Percentiles rank a stretch among this genome's conserved stretches.
These are phyloP conservation scores for Symbiodinium natans DNA, from an alignment of 73 alveolate species.

Conservation along the genomic window DNA sequence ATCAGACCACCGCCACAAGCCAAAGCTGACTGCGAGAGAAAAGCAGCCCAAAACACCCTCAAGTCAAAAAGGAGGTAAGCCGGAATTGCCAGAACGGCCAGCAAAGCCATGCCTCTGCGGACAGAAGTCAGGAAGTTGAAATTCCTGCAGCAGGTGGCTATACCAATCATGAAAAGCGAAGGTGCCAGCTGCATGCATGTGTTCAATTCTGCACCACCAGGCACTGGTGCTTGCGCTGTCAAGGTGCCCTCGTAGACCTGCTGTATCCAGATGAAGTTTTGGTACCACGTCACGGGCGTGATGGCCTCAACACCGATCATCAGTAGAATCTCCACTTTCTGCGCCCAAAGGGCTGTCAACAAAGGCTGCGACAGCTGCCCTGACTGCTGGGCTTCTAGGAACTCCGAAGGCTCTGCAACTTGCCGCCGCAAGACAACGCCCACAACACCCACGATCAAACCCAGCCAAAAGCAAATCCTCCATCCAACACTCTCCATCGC, in stretches of 20 bases:
- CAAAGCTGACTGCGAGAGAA: conserved; percentile 20
- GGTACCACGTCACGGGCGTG: conserved; percentile 86
- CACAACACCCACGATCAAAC: conserved; percentile 47
- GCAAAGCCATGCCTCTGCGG: neutral
- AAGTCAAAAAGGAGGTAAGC: conserved; percentile 40
- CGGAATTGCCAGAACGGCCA: conserved; percentile 42
- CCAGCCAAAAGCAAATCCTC: conserved; percentile 84
- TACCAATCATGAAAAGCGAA: conserved; percentile 23
- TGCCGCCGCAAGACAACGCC: conserved; percentile 46
- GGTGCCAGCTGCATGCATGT: conserved; percentile 88
- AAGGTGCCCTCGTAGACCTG: conserved; percentile 68
- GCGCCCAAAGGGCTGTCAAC: neutral
- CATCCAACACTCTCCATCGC: conserved; percentile 47
- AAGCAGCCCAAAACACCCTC: conserved; percentile 58
- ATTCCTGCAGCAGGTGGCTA: conserved; percentile 4
- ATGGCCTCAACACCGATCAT: conserved; percentile 64
- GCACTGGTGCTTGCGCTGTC: neutral
- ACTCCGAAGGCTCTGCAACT: conserved; percentile 60
- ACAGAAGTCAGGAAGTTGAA: conserved; percentile 18
- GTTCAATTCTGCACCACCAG: conserved; percentile 50
- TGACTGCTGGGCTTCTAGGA: conserved; percentile 28
- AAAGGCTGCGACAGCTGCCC: conserved; percentile 45
- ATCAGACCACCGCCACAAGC: conserved; percentile 53
- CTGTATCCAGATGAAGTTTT: conserved; percentile 63
- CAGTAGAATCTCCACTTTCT: neutral